A percentile compares a stretch with the other conserved stretches of the same genome.
Conservation (phyloP, 345 rosid genomes). For the Angophora floribunda region DNA sequence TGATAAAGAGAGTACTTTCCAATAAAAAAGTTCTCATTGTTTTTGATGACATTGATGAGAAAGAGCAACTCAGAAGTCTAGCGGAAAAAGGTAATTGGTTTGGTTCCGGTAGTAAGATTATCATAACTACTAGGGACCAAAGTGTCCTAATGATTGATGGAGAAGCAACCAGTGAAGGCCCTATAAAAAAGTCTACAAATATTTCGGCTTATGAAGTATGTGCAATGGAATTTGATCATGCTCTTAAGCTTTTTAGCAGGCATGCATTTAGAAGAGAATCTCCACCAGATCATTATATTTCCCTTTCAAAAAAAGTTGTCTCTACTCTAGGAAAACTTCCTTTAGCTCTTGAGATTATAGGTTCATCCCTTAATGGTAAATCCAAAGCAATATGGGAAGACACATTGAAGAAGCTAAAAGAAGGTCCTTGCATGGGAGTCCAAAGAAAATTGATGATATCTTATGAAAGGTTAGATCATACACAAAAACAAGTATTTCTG, state of each 20-base stretch:
- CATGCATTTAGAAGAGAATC: not conserved
- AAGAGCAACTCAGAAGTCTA: not conserved
- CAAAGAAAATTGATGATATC: too few species aligned
- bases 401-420: too few species aligned
- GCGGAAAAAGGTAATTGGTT: not conserved
- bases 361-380: too few species aligned
- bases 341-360: too few species aligned
- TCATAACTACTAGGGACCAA: not conserved
- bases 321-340: too few species aligned
- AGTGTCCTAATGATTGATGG: not conserved
- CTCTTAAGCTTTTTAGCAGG: not conserved
- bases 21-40: not conserved
- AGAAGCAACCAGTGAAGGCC: not conserved
- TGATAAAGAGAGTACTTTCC: not conserved
- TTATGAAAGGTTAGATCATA: too few species aligned
- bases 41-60: not conserved
- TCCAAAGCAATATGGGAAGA: too few species aligned
- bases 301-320: too few species aligned
- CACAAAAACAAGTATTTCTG: too few species aligned
- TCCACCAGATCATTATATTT: too few species aligned
- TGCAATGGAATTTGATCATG: not conserved
- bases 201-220: not conserved
- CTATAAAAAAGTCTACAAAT: not conserved
- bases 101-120: not conserved
- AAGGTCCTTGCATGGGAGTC: too few species aligned